Evolutionary conservation across 2,329 filamentous ascomycete species (phyloP), one percentile per base, ranked within the genome.

Genomic region (Fonsecaea pedrosoi): DNA sequence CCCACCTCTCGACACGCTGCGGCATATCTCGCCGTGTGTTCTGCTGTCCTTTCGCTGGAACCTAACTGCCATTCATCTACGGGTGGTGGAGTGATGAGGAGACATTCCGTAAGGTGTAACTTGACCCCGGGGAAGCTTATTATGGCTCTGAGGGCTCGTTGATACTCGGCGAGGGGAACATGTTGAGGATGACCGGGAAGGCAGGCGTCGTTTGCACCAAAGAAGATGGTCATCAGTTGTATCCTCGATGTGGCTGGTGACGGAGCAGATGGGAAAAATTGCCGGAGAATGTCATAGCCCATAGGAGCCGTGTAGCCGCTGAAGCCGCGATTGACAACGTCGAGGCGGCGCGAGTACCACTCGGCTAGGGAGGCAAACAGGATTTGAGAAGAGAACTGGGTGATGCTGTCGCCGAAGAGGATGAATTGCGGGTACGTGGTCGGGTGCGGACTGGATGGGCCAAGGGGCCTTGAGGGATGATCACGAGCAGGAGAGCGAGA

Each of bases 181-280:
- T 94, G 88, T 78, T 98, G 95, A 9, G 83, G 82, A 59, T 87
- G 88, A 42, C 86, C 81, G 3, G 87, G 85, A 3, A 96, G 78
- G 62, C 89, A 89, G 3, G 94, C 90, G 78, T 98, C 95, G 76
- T 99, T 98, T 72, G 95, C 92, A 18, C 95, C 95, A 67, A 97
- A 89, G 71, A 96, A 89, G 66, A 97, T 80, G 45, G 90, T 82
- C 90, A 72, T 68, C 34, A 73, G 50, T 40, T 64, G 54, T 58
- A 40, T 54, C 45, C 18, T 54, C n/a, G 57, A 57, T 1, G 21
- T 67, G 54, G 10, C 66, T 54, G 13, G 56, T 30, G 38, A 42
- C 8, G 59, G 59, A 6, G 18, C 35, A 40, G 32, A 21, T 18
- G 70, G 66, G 54, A 71, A 59, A 66, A 71, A 69, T 35, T 65